Evolutionary conservation across 768 basidiomycete species (phyloP), one percentile per base, ranked within the genome.

Genomic region (Lactarius hatsudake): DNA sequence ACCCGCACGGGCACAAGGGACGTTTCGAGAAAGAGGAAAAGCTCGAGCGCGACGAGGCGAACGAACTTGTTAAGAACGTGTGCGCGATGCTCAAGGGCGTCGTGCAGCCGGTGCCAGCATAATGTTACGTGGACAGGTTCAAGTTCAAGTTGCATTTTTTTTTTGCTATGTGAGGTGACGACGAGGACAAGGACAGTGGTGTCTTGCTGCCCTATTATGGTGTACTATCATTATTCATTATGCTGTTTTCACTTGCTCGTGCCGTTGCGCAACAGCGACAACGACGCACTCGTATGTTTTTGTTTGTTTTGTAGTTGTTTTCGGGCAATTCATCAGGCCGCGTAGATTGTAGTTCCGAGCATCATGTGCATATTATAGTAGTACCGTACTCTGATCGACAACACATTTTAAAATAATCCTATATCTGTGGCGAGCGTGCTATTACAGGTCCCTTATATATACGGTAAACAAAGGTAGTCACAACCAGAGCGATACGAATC

Each of bases 41-140:
- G 45, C 28, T 62, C 20, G 66, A 63, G 40, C 40, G 58, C 28
- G 66, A 23, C n/a, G 66, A 67, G 32, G 66, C 62, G 62, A 60
- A 60, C 32, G 51, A 63, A 30, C 62, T 67, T 15, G 62, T 67
- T 17, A 59, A 63, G 51, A 63, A 63, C 9, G 51, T 67, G 3
- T 67, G 62, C 18, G 58, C 23, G 9, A 23, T 67, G 62, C 66
- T 67, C 38, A 66, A 62, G 40, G 40, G 62, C 26, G 66, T 63
- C 12, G 62, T 59, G 7, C 66, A 67, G 30, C 62, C 58, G 23
- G 58, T 23, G 5, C 48, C n/a, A 9, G 61, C 48, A 15, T 32
- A 45, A 32, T 66, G 13, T 23, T 23, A 5, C 42, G 36, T 38
- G 36, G 36, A 10, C 36, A 5, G 36, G 36, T 38, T 38, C 12